Percentiles rank a stretch among this genome's conserved stretches.
Evolutionary conservation across 1,139 yeast species (phyloP).

Genomic region (Sugiyamaella neomexicana): DNA sequence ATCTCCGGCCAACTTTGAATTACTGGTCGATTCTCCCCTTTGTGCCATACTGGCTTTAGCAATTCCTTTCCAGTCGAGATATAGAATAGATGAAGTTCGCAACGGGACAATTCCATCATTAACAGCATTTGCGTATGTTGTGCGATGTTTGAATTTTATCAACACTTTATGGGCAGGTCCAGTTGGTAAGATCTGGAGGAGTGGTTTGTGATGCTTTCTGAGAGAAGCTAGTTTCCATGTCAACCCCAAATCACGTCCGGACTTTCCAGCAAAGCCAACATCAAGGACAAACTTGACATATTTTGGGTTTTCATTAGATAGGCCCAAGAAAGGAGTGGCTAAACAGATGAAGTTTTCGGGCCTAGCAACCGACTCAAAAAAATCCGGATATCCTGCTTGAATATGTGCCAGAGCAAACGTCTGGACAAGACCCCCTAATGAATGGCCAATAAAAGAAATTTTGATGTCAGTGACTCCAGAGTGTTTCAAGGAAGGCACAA

Average conservation of each 20-base stretch:
- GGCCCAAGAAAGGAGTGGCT: constrained; percentile 88
- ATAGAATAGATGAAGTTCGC: constrained; percentile 79
- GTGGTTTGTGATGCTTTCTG: constrained; percentile 50
- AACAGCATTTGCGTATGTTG: constrained; percentile 75
- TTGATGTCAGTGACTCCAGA: constrained; percentile 37
- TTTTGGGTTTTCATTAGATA: constrained; percentile 81
- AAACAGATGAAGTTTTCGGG: constrained; percentile 84
- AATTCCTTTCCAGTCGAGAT: constrained; percentile 69
- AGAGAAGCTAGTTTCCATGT: constrained; percentile 42
- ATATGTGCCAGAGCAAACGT: constrained; percentile 88
- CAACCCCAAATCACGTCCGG: constrained; percentile 90
- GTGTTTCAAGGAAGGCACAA: constrained; percentile 32
- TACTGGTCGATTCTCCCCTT: constrained; percentile 30
- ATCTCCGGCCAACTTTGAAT: constrained; percentile 3
- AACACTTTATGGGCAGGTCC: constrained; percentile 76
- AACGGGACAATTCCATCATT: constrained; percentile 94
- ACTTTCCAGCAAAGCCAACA: constrained; percentile 87
- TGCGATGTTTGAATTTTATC: constrained; percentile 62
- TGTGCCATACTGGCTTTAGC: constrained; percentile 51
- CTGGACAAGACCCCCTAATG: constrained; percentile 89
- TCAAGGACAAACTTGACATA: constrained; percentile 81
- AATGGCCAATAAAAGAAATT: constrained; percentile 88
- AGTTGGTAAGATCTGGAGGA: constrained; percentile 71
- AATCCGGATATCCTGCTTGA: constrained; percentile 67
- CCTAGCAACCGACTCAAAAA: constrained; percentile 56